Evolutionary conservation across 805 yeast genomes (phyloP), one percentile per base, ranked within the genome.

Genomic region (Spathaspora boniae): DNA sequence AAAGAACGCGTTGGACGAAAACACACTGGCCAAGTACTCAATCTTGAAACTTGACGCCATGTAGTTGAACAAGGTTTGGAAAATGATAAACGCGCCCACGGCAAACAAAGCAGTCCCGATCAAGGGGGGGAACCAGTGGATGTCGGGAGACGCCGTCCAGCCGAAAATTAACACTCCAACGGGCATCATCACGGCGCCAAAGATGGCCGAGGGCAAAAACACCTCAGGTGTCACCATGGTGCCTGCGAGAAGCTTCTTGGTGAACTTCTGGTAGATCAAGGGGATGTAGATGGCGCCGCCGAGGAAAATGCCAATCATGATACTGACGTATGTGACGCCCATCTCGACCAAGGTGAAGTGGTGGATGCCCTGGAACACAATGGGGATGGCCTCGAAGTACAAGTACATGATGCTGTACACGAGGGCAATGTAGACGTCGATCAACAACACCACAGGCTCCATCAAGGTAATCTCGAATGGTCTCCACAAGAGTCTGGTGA

Each of bases 381-480:
- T 60, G 7, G 85, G 83, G 28, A 44, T 46, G 6, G 53, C 50
- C 62, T 71, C 84, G 47, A 78, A 75, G 63, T 73, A 78, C 19
- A 76, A 55, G 51, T 76, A 80, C 48, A 73, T 45, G 20, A 73
- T 55, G 20, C 80, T 73, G 48, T 78, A 80, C 4, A 70, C 60
- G 38, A 78, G 49, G 0, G 79, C 74, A 43, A 74, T 57, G 50
- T 78, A 77, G 17, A 69, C 11, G 48, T 77, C 66, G 38, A 77
- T 67, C 16, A 77, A 60, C 14, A 78, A 40, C n/a, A 78, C 71
- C 18, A 74, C 76, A 1, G 85, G 85, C 49, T 79, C 85, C 31
- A 53, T 41, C 19, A 70, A 26, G 6, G 71, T 60, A 31, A 79
- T 60, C 34, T 66, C 68, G 34, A 72, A 38, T 1, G 86, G 85